Conservation (phyloP, 2,329 filamentous ascomycete species). For the Pseudofabraea citricarpa region DNA sequence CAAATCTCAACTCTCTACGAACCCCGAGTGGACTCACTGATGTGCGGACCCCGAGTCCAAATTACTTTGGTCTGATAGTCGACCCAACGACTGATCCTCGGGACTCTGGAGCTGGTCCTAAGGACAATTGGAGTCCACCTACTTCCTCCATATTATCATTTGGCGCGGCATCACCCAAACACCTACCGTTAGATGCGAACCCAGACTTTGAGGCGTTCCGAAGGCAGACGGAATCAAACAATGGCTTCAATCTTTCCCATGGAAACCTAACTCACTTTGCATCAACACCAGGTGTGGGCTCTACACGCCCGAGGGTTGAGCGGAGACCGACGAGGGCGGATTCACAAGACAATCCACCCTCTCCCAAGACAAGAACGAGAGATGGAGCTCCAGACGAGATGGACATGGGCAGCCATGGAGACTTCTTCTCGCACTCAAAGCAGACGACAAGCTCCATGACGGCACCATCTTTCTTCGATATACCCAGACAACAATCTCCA, state of each 20-base stretch:
- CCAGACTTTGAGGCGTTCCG: slow-evolving; percentile 79
- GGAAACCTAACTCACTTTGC: slow-evolving; percentile 41
- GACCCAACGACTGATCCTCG: slow-evolving; percentile 56
- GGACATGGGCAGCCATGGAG: slow-evolving; percentile 39
- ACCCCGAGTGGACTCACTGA: slow-evolving; percentile 19
- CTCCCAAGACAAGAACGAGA: slow-evolving; percentile 14
- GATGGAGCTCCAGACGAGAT: slow-evolving; percentile 23
- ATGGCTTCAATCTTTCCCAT: slow-evolving; percentile 41
- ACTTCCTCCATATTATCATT: slow-evolving; percentile 69
- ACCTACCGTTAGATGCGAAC: slow-evolving; percentile 69
- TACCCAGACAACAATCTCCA: slow-evolving; percentile 44
- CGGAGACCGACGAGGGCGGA: slow-evolving; percentile 16
- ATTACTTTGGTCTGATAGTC: slow-evolving; percentile 78
- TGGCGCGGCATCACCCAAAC: slow-evolving; percentile 61
- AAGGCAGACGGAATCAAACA: slow-evolving; percentile 65
- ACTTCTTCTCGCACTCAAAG: slow-evolving; percentile 47
- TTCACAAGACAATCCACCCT: slow-evolving; percentile 13
- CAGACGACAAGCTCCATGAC: slow-evolving; percentile 26
- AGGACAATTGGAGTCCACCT: slow-evolving; percentile 70
- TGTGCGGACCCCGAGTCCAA: slow-evolving; percentile 60
- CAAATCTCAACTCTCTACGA: slow-evolving; percentile 14
- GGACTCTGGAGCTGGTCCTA: slow-evolving; percentile 58
- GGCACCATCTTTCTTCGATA: slow-evolving; percentile 30
- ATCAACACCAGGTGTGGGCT: slow-evolving; percentile 22
- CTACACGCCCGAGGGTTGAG: slow-evolving; percentile 16